Conservation (phyloP, 2,329 filamentous ascomycete genomes). For the Curvularia sp. region DNA sequence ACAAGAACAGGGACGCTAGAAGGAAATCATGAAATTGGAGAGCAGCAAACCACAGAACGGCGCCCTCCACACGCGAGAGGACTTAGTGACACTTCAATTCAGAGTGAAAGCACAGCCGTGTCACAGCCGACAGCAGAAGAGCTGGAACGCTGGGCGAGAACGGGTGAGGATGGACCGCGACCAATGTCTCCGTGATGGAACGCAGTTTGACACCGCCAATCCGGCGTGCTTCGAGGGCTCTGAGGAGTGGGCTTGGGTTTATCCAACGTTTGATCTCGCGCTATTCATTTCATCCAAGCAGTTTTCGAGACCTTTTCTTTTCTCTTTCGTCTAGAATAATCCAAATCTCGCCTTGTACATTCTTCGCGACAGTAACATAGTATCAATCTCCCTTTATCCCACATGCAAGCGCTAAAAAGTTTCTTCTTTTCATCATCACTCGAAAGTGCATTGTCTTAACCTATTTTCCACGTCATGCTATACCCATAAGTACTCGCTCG, state of each 20-base stretch:
- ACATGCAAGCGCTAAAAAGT: background rate
- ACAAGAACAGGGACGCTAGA: background rate
- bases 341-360: constrained; percentile 32
- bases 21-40: background rate
- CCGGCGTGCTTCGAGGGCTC: background rate
- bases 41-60: constrained; percentile 21
- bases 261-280: background rate
- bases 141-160: constrained; percentile 36
- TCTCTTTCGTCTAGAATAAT: background rate
- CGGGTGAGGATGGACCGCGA: constrained; percentile 15
- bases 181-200: constrained; percentile 24
- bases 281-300: background rate
- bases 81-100: constrained; percentile 42
- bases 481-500: too few relatives aligned
- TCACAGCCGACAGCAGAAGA: constrained; percentile 48
- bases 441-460: too few relatives aligned
- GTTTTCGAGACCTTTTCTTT: background rate
- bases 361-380: constrained; percentile 25
- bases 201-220: background rate
- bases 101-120: constrained; percentile 46
- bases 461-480: too few relatives aligned
- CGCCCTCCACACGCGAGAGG: constrained; percentile 43
- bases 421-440: too few relatives aligned
- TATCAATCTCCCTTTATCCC: background rate
- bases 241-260: background rate